Evolutionary conservation across 2,329 filamentous ascomycete genomes (phyloP), one percentile per base, ranked within the genome.

Genomic region (Alternaria sp.): DNA sequence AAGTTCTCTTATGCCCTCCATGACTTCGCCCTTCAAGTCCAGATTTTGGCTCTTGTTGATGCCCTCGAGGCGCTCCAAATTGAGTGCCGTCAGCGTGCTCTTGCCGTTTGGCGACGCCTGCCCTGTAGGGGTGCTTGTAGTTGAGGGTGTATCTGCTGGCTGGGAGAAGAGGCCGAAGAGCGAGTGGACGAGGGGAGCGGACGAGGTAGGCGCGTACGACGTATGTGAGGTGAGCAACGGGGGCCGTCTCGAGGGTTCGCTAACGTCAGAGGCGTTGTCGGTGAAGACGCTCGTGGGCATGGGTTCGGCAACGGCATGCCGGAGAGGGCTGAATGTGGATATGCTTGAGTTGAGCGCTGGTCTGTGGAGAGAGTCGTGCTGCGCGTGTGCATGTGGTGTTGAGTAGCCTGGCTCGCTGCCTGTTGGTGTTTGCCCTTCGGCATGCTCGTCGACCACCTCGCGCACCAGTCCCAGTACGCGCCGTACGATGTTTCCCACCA

Each of bases 1-100:
- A 64, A 99, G 93, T 79, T 99, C 96, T 73, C 93, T 90, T 73
- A 99, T 97, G 45, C 94, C 96, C 72, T 96, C 92, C 69, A 97
- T 90, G 25, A 98, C 91, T 80, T 98, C 96, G 13, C 93, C 93
- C 64, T 93, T 91, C 62, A 98, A 85, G 66, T 96, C 91, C 64
- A 91, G 87, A 40, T 68, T 57, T 83, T 71, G 66, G 52, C 69
- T 74, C 62, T 67, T 73, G 68, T 79, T 78, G 12, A 85, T 80
- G 25, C 78, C 77, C 19, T 70, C 56, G 71, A 81, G 68, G 75
- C 83, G 73, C 59, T 80, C 76, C 17, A 80, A 67, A 50, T 79
- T 79, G 15, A 74, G 67, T 9, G 77, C 67, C 26, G 77, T 76
- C 40, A 79, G 67, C 30, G 76, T 71, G 64, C 70, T 71, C 57